Evolutionary conservation across 495 filamentous ascomycete species (phyloP), one percentile per base, ranked within the genome.

Genomic region (Neurospora cerealis): DNA sequence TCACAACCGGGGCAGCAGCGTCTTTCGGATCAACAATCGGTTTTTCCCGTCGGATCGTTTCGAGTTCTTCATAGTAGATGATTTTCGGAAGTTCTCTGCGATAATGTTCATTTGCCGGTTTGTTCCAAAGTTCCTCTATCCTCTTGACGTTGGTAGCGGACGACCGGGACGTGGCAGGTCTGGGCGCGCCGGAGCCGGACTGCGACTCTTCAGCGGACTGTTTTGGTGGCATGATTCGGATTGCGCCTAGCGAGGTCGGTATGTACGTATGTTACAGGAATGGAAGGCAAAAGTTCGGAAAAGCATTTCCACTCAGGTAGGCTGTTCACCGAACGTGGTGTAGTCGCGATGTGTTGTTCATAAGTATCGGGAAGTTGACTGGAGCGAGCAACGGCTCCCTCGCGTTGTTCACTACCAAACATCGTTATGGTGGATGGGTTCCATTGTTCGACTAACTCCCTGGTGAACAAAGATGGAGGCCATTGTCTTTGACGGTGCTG

Each of bases 31-130:
- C 44, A 19, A 75, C 15, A 17, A 75, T 71, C 4, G 74, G 74
- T 3, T 41, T 9, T 0, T 60, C 44, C 8, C 71, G 71, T 11
- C 38, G 32, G 71, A 75, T 75, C 11, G 37, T 73, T 8, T 73
- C 10, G 60, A 75, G 71, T n/a, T 75, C 74, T 0, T 72, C n/a
- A 10, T 73, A 60, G 41, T 39, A 75, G 8, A 73, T 24, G 11
- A 28, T 1, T 3, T 41, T 37, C 3, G 71, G 40, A 5, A 75
- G 21, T 13, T 21, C 21, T 54, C 5, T 24, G 46, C 21, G 21
- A 54, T 54, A 13, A 2, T 6, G n/a, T 54, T 2, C 46, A 54
- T 54, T 54, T 13, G 2, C 10, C 46, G n/a, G n/a, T 5, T 54
- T 21, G 46, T 1, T 13, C 11, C 13, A 54, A 0, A 28, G 3